Base-by-base conservation (phyloP, 768 basidiomycete species). In the Tricholoma sp. region DNA sequence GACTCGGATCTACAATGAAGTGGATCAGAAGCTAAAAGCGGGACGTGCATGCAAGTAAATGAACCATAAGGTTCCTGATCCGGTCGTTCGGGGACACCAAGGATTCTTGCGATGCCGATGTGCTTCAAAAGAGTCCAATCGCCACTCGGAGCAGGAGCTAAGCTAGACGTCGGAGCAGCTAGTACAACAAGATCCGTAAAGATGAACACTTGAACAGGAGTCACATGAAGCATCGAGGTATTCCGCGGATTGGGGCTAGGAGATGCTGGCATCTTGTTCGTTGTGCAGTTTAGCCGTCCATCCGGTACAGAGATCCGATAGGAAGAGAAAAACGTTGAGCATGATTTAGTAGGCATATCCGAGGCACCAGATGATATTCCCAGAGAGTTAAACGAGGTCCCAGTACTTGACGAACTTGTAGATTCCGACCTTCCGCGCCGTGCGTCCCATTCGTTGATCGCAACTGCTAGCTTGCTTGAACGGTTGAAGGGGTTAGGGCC, bases 131-230 rank as follows among this genome's bases (percentile, higher is more conserved):
- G 61, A 43, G 59, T 59, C 69, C 66, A 67, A 53, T 60, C 63
- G 6, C 60, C 59, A 16, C 65, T 50, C 24, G 41, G 19, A 11
- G 64, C 62, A 21, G 60, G 54, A 24, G 57, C 62, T 31, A 60
- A 53, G 37, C 67, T 57, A 16, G 56, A 59, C 1, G 58, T 59
- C n/a, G 74, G 71, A 21, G 71, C 71, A 16, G 83, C 79, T 27
- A 91, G 67, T n/a, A 92, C 62, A 50, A 89, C 66, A 31, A 92
- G 56, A 67, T 94, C 90, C 16, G 82, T 82, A 69, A 92, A 90
- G 12, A 66, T 54, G 18, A 78, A 75, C 37, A 66, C 73, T 59
- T 72, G 72, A 16, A 74, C 65, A 58, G 64, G 60, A 19, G 63
- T 59, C 45, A 51, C 57, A 46, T 24, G 35, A 41, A 29, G 18